Evolutionary conservation across 129 eudicot species (phyloP).

Genomic region (Ambrosia artemisiifolia): DNA sequence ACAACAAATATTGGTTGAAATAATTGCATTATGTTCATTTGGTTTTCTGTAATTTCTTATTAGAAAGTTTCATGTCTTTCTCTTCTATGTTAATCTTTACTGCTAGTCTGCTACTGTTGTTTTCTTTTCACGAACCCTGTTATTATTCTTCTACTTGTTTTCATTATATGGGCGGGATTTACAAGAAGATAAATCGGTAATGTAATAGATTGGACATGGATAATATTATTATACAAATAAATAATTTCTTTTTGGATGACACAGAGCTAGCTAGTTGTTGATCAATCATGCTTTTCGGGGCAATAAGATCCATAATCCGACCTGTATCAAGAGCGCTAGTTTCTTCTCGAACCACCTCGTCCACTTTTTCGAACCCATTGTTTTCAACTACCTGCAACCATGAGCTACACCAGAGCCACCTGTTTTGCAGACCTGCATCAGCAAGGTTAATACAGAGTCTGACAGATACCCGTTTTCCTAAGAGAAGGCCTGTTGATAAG

Average conservation of each 20-base stretch:
- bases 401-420: conserved; percentile 32
- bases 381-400: conserved; percentile 27
- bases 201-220: background rate
- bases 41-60: too few relatives aligned
- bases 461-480: conserved; percentile 70
- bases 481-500: conserved; percentile 66
- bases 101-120: too few relatives aligned
- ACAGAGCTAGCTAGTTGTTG: conserved; percentile 8
- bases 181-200: background rate
- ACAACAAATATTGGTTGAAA: too few relatives aligned
- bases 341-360: conserved; percentile 32
- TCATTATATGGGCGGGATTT: background rate
- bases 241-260: background rate
- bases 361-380: conserved; percentile 28
- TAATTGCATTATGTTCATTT: too few relatives aligned
- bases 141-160: background rate
- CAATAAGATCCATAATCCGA: conserved; percentile 62
- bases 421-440: conserved; percentile 43
- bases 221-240: background rate
- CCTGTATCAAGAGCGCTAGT: conserved; percentile 56
- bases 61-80: too few relatives aligned
- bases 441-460: conserved; percentile 54
- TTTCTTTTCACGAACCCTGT: too few relatives aligned
- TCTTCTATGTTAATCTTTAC: too few relatives aligned
- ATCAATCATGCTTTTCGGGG: conserved; percentile 59